Percentiles rank a stretch among this genome's conserved stretches.
Evolutionary conservation across 169 alveolate genomes (phyloP).

Genomic region (Plasmodium relictum): DNA sequence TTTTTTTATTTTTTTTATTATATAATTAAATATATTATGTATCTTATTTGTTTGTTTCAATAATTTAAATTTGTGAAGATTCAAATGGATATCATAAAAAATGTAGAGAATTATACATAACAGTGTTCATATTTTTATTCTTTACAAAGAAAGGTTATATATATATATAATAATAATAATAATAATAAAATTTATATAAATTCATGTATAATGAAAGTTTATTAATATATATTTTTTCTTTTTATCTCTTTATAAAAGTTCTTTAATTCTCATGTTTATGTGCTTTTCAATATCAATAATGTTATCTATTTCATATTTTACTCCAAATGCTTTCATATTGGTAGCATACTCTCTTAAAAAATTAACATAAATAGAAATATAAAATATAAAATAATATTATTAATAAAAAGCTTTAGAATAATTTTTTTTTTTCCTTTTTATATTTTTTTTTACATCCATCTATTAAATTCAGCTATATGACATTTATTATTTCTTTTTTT

Average conservation of each 20-base stretch:
- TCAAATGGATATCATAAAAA: no score
- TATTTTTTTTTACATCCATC: conserved; percentile 50
- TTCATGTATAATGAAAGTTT: no score
- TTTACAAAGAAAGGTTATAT: no score
- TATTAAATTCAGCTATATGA: conserved; percentile 7
- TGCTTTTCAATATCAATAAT: conserved; percentile 58
- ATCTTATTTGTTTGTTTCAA: no score
- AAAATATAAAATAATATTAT: conserved; percentile 4
- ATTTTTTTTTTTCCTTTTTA: neutral
- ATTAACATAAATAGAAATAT: neutral
- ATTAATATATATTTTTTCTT: neutral
- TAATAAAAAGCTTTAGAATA: neutral
- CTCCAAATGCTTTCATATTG: conserved; percentile 59
- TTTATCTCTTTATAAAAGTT: conserved; percentile 16
- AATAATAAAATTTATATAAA: no score
- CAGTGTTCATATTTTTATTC: no score
- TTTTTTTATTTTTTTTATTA: no score
- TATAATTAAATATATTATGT: no score
- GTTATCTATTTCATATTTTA: conserved; percentile 71
- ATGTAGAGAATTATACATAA: neutral
- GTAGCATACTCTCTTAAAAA: conserved; percentile 29
- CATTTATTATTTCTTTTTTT: conserved; percentile 44
- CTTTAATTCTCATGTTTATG: conserved; percentile 23
- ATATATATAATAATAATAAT: no score
- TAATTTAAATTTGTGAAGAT: no score